Base-by-base conservation (phyloP, 129 eudicot genomes). In the Smallanthus sonchifolius region DNA sequence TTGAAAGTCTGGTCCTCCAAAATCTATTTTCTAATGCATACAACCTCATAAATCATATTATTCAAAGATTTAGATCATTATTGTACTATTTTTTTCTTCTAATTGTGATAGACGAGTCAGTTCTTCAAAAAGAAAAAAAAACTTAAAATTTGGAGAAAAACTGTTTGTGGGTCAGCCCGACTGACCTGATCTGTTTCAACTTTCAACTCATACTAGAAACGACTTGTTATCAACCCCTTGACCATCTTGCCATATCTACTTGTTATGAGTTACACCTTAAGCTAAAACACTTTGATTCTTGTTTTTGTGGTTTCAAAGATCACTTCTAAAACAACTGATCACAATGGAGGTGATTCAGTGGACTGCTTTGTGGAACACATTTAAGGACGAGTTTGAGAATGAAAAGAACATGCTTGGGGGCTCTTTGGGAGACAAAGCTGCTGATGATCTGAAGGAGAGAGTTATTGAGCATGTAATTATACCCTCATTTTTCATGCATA, bases 311-410 rank as follows among this genome's bases (percentile, higher is more conserved):
- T 13, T 66, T 42, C 4, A 10, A 52, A 89, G 98, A 83, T 79
- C 78, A 15, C 89, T 92, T n/a, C 64, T 92, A 44, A 92, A 92
- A 67, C 98, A 92, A 66, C 65, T 93, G 55, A 83, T 90, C 38
- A 93, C 98, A 3, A 93, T 93, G 98, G 98, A 93, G 84, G 95
- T 90, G 16, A 81, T 93, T 65, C 96, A 84, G 78, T 93, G 98
- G 98, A 93, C 88, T 34, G 67, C 86, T 35, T 84, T 93, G 42
- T 93, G 98, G 98, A 79, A 49, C 60, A 82, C 89, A 38, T 90
- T 87, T 28, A 84, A 90, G 77, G 91, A 83, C 11, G 98, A 93
- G 74, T 93, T 93, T 81, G 96, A 87, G 49, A 90, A 84, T 60
- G 98, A 93, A 79, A 90, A 88, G 78, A 87, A 83, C 67, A 81